These are phyloP conservation scores for Ochetophila trinervis DNA, from an alignment of 306 rosid species.

Conservation along the genomic window DNA sequence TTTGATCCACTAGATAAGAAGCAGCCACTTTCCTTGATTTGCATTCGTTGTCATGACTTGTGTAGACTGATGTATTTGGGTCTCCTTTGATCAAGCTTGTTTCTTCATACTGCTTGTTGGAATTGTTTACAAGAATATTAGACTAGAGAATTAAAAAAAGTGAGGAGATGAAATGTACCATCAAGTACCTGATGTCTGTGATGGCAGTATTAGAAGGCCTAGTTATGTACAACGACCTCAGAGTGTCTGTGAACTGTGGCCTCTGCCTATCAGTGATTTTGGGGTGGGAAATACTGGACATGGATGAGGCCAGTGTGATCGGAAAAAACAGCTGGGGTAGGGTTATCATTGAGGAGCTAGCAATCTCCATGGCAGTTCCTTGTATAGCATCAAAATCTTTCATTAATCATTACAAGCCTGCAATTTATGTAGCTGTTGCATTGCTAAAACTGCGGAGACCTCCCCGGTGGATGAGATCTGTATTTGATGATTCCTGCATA, in stretches of 20 bases:
- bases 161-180: constrained; percentile 50
- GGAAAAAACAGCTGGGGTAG: constrained; percentile 62
- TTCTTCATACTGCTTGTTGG: constrained; percentile 70
- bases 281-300: constrained; percentile 49
- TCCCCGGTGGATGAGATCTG: constrained; percentile 70
- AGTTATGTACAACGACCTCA: constrained; percentile 50
- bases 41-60: constrained; percentile 71
- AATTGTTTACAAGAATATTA: constrained; percentile 62
- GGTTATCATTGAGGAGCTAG: constrained; percentile 78
- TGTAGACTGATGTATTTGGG: constrained; percentile 85
- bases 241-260: constrained; percentile 75
- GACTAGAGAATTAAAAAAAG: constrained; percentile 47
- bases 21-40: constrained; percentile 46
- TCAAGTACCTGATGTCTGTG: constrained; percentile 53
- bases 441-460: constrained; percentile 48
- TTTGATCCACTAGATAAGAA: constrained; percentile 42
- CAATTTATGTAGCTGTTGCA: constrained; percentile 52
- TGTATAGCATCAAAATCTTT: constrained; percentile 55
- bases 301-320: constrained; percentile 32
- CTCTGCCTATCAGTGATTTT: constrained; percentile 62
- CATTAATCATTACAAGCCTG: constrained; percentile 50
- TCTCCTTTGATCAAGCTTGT: constrained; percentile 58
- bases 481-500: constrained; percentile 60
- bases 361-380: constrained; percentile 63
- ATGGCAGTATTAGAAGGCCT: constrained; percentile 71